Conservation (phyloP, 495 filamentous ascomycete species). For the Tetracladium setigerum region DNA sequence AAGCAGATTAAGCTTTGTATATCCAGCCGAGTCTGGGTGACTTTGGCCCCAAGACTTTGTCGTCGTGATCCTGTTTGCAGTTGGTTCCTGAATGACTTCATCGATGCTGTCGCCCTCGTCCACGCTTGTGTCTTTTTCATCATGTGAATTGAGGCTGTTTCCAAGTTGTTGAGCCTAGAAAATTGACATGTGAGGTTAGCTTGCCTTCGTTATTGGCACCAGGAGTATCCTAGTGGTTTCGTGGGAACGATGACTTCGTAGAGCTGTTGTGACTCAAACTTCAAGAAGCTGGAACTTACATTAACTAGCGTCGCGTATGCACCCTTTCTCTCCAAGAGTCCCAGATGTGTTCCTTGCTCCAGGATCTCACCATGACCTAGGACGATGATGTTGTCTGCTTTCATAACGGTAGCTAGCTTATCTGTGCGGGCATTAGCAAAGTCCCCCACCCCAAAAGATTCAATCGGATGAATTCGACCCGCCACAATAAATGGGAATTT, state of each 20-base stretch:
- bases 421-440: slow-evolving; percentile 42
- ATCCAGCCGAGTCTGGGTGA: no score
- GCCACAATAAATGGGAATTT: slow-evolving; percentile 39
- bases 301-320: slow-evolving; percentile 2
- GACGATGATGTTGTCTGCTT: slow-evolving; percentile 53
- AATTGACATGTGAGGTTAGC: background rate
- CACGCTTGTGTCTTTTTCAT: no score
- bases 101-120: no score
- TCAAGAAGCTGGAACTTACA: background rate
- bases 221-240: background rate
- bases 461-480: slow-evolving; percentile 35
- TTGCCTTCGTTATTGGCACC: background rate
- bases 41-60: no score
- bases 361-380: slow-evolving; percentile 47
- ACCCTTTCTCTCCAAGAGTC: slow-evolving; percentile 40
- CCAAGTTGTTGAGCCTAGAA: background rate
- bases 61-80: no score
- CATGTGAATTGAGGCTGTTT: no score
- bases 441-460: slow-evolving; percentile 24
- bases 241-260: background rate
- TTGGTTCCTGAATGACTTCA: no score
- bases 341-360: slow-evolving; percentile 46
- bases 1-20: no score
- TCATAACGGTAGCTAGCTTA: slow-evolving; percentile 46
- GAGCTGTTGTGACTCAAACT: background rate